Conservation (phyloP, 768 basidiomycete genomes). For the Amylocystis lapponica region DNA sequence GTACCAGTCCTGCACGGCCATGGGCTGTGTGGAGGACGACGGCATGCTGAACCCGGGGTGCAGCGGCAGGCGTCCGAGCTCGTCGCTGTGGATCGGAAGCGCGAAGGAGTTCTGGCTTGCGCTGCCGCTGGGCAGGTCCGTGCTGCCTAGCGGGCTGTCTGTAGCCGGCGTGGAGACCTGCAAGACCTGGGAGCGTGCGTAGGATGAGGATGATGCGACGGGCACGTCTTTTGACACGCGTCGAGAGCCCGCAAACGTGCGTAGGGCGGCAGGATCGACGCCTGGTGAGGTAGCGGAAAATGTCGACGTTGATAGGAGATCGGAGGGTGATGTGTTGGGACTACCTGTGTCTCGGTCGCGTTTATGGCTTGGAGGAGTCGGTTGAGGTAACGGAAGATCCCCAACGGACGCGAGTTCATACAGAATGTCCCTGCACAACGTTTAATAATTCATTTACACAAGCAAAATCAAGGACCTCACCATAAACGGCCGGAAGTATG, state of each 20-base stretch:
- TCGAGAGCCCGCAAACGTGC: constrained; percentile 29
- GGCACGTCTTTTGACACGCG: constrained; percentile 26
- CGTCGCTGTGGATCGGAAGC: constrained; percentile 52
- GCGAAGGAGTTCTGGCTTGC: constrained; percentile 19
- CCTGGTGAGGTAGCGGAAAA: constrained; percentile 4
- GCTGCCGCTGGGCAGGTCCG: neutral
- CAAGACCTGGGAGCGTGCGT: constrained; percentile 1
- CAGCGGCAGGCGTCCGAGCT: constrained; percentile 50
- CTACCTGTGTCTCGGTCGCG: constrained; percentile 59
- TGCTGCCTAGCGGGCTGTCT: neutral
- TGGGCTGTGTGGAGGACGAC: no score
- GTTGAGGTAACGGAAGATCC: constrained; percentile 59
- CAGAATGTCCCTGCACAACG: constrained; percentile 53
- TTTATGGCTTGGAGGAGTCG: constrained; percentile 48
- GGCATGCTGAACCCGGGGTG: constrained; percentile 20
- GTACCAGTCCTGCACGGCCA: neutral
- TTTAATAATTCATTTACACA: neutral
- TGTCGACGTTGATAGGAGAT: no score
- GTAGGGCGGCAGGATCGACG: constrained; percentile 4
- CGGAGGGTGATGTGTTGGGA: constrained; percentile 23
- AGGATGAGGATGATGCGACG: neutral
- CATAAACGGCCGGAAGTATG: constrained; percentile 44
- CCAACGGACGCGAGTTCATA: constrained; percentile 69
- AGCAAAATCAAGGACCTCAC: constrained; percentile 32
- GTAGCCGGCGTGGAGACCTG: neutral